Base-by-base conservation (phyloP, 495 filamentous ascomycete species). In the Bombardia bombarda region DNA sequence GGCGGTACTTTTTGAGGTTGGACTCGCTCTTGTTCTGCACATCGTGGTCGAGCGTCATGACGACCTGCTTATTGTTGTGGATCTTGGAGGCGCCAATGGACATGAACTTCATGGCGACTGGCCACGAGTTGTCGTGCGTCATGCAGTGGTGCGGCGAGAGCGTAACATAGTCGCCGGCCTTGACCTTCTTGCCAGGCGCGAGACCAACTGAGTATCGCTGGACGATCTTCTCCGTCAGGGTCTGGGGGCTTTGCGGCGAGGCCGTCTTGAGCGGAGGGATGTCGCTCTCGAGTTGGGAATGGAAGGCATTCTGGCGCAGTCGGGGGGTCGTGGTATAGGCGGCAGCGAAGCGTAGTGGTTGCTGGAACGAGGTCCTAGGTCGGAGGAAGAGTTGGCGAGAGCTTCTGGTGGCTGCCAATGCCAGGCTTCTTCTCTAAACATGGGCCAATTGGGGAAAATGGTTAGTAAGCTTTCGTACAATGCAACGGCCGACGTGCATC, bases 101-200 rank as follows among this genome's bases (percentile, higher is more conserved):
- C 78, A 87, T 83, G 69, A 89, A 93, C 63, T 98, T 95, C 34
- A 74, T 55, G 0, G 84, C 82, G 0, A 93, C 82, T 1, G 90
- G 86, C 83, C 82, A 93, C 0, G 80, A 80, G 65, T 98, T 96
- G 62, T 98, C 92, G 64, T 98, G 90, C 0, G 87, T 90, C 81
- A 95, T 92, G 68, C 83, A 84, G 19, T 72, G 69, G 45, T 85
- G 73, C 4, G 87, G 86, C 14, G 73, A 64, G 22, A 95, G 72
- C 0, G 79, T 86, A 36, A 96, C 79, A 71, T 90, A 94, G 71
- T 93, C 88, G 45, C 88, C 87, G 7, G 77, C 67, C 45, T 69
- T 70, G 44, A 90, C 84, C 21, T 69, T 66, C 63, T 94, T 93
- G 32, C 77, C 86, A 13, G 77, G 58, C 16, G 80, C 55, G 4